phyloP scores from a whole-genome alignment of 108 stramenopile genomes.

The Nitzschia inconspicua region DNA sequence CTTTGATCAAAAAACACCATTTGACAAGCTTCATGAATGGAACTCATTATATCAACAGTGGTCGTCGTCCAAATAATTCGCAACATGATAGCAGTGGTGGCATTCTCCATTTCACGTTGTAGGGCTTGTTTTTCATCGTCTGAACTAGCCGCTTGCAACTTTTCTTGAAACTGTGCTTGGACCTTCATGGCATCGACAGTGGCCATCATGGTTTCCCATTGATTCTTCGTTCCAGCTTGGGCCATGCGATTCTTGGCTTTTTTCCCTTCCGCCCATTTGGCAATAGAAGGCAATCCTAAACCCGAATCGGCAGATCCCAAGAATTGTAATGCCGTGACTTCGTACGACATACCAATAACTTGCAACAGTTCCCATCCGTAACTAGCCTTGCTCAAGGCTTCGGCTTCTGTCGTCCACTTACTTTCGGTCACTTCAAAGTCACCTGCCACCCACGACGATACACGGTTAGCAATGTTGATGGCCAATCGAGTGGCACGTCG shows the following conservation, averaged over 20 bases:
- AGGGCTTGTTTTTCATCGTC: slow-evolving; percentile 50
- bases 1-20: slow-evolving; percentile 71
- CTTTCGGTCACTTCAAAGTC: slow-evolving; percentile 47
- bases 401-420: slow-evolving; percentile 46
- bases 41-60: slow-evolving; percentile 62
- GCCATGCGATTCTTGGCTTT: slow-evolving; percentile 38
- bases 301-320: slow-evolving; percentile 67
- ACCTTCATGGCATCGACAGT: slow-evolving; percentile 47
- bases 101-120: slow-evolving; percentile 44
- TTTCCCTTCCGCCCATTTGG: slow-evolving; percentile 61
- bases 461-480: slow-evolving; percentile 50
- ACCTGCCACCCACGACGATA: slow-evolving; percentile 46
- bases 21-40: slow-evolving; percentile 62
- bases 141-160: slow-evolving; percentile 46
- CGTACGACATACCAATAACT: slow-evolving; percentile 59
- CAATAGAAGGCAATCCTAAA: slow-evolving; percentile 66
- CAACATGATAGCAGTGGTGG: slow-evolving; percentile 34
- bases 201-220: slow-evolving; percentile 40
- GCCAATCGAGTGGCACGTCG: slow-evolving; percentile 63
- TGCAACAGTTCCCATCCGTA: slow-evolving; percentile 65
- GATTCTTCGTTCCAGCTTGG: slow-evolving; percentile 32
- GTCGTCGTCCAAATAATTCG: slow-evolving; percentile 66
- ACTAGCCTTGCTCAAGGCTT: slow-evolving; percentile 42
- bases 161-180: slow-evolving; percentile 43
- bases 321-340: slow-evolving; percentile 56